Percentiles rank a stretch among this genome's conserved stretches.
Evolutionary conservation across 768 basidiomycete species (phyloP).

Genomic region (Pulveroboletus sp.): DNA sequence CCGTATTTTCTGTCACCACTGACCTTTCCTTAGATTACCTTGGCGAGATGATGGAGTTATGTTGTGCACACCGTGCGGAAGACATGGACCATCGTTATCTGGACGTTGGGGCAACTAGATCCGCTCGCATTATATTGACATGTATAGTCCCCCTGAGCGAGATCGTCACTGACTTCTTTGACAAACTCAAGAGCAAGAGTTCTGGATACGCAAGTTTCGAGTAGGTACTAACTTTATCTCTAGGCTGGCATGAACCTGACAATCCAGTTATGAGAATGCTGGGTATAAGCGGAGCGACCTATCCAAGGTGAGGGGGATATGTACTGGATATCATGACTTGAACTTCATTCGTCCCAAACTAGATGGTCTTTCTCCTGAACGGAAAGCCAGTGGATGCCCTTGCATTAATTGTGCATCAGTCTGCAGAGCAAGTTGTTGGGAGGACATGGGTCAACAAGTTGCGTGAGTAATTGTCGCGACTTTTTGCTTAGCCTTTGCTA

Average conservation of each 20-base stretch:
- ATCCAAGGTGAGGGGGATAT: conserved; percentile 61
- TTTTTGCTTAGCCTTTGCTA: background rate
- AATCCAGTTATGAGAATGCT: conserved; percentile 83
- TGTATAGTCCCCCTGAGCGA: conserved; percentile 86
- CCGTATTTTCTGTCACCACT: background rate
- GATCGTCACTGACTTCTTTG: conserved; percentile 94
- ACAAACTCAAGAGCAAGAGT: conserved; percentile 87
- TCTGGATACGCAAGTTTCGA: conserved; percentile 92
- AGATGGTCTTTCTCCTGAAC: conserved; percentile 93
- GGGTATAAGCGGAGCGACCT: conserved; percentile 81
- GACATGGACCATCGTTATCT: conserved; percentile 82
- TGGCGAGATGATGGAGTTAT: conserved; percentile 95
- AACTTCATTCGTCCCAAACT: conserved; percentile 1
- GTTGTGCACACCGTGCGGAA: conserved; percentile 78
- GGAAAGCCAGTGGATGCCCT: conserved; percentile 88
- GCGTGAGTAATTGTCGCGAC: conserved; percentile 46
- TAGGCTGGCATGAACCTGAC: background rate
- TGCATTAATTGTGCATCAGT: conserved; percentile 85
- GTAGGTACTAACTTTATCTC: conserved; percentile 39
- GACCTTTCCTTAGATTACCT: conserved; percentile 62
- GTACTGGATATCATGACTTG: background rate
- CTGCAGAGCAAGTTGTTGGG: conserved; percentile 68
- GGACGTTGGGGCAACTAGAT: conserved; percentile 42
- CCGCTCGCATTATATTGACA: conserved; percentile 70
- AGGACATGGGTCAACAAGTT: conserved; percentile 88